A percentile compares a stretch with the other conserved stretches of the same genome.
phyloP scores from a whole-genome alignment of 164 flowering plant species.

The Vitis amurensis region DNA sequence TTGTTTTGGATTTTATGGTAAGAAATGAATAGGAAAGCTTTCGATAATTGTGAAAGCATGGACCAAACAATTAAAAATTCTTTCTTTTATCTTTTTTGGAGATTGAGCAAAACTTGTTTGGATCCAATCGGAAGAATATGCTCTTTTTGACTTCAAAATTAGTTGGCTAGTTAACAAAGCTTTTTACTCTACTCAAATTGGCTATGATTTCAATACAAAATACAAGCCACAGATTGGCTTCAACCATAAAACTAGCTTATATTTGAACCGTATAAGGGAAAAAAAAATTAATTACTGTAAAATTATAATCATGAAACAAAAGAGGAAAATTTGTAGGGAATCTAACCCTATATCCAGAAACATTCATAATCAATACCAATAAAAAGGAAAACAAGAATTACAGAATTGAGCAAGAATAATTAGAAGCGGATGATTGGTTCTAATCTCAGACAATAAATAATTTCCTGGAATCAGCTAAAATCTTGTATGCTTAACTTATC shows the following conservation, averaged over 20 bases:
- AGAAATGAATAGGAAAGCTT: too few species aligned
- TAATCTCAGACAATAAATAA: slow-evolving; percentile 5
- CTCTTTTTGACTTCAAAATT: too few species aligned
- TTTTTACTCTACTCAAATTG: too few species aligned
- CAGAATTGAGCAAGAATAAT: slow-evolving; percentile 7
- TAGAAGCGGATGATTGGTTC: neutral
- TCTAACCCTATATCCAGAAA: neutral
- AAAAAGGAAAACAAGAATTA: slow-evolving; percentile 4
- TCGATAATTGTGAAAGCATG: too few species aligned
- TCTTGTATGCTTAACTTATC: slow-evolving; percentile 8
- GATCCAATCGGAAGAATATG: too few species aligned
- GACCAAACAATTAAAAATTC: too few species aligned
- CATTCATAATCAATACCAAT: slow-evolving; percentile 1
- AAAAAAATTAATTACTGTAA: slow-evolving; percentile 6
- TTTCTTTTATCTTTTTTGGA: too few species aligned
- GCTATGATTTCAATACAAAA: neutral
- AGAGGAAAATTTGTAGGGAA: slow-evolving; percentile 1
- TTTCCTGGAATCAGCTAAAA: slow-evolving; percentile 16
- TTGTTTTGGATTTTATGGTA: too few species aligned
- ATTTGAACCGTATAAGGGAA: neutral
- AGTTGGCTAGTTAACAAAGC: too few species aligned
- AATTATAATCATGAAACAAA: slow-evolving; percentile 7
- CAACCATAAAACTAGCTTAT: neutral
- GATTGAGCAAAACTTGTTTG: too few species aligned
- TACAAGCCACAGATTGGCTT: neutral